Evolutionary conservation across 2,329 filamentous ascomycete genomes (phyloP).

Genomic region (Pezicula neosporulosa): DNA sequence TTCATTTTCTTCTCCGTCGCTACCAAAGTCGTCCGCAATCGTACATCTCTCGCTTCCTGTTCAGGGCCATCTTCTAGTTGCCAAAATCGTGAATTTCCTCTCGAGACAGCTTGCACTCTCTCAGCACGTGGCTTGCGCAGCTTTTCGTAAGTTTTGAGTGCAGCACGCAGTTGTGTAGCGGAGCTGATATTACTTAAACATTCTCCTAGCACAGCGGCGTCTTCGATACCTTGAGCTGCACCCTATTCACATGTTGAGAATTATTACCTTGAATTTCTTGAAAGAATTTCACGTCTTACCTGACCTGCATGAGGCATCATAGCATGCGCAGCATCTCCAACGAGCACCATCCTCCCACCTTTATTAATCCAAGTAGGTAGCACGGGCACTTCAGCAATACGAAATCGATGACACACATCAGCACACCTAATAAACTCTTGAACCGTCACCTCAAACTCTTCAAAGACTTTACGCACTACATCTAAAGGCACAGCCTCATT

Average conservation of each 20-base stretch:
- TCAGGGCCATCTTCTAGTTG: too few species aligned
- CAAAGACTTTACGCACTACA: background rate
- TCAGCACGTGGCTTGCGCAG: conserved; percentile 32
- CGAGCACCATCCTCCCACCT: conserved; percentile 2
- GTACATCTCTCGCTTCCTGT: too few species aligned
- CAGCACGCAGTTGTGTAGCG: conserved; percentile 23
- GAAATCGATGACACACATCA: background rate
- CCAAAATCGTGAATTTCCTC: conserved; percentile 1
- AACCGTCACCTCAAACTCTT: background rate
- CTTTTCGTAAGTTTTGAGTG: conserved; percentile 34
- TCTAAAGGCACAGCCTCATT: background rate
- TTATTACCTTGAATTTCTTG: too few species aligned
- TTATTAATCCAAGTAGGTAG: background rate
- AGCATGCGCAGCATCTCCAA: conserved; percentile 9
- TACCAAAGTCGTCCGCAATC: too few species aligned
- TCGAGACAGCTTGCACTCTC: conserved; percentile 1
- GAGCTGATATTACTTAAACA: conserved; percentile 19
- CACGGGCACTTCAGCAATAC: background rate
- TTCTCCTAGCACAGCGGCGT: background rate
- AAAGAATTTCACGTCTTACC: background rate
- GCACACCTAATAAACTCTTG: background rate
- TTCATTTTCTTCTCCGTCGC: too few species aligned
- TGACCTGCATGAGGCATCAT: conserved; percentile 2
- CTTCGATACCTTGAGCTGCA: background rate
- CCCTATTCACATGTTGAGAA: background rate